Percentiles rank a stretch among this genome's conserved stretches.
These are phyloP conservation scores for Podospora appendiculata DNA, from an alignment of 495 filamentous ascomycete genomes.

Conservation along the genomic window DNA sequence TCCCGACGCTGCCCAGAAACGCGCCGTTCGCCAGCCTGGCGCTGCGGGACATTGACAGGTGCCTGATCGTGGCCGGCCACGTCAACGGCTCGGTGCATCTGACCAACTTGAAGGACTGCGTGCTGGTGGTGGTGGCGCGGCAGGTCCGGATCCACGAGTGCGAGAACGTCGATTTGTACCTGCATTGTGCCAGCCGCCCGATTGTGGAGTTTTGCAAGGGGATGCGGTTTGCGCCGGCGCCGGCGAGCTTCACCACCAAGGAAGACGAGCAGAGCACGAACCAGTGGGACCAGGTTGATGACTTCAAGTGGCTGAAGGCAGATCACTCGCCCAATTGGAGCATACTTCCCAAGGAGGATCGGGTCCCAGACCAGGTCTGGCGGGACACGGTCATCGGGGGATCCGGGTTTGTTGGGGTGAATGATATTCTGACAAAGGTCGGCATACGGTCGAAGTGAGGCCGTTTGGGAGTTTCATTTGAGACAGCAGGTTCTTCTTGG, in stretches of 20 bases:
- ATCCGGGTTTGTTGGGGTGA: conserved; percentile 47
- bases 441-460: conserved; percentile 27
- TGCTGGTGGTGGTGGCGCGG: conserved; percentile 65
- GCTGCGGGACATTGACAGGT: conserved; percentile 59
- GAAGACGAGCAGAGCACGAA: conserved; percentile 38
- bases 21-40: conserved; percentile 67
- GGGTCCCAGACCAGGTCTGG: conserved; percentile 61
- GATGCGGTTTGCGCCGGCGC: conserved; percentile 73
- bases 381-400: conserved; percentile 58
- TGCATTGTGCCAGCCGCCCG: conserved; percentile 72
- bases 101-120: conserved; percentile 63
- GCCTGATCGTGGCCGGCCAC: conserved; percentile 67
- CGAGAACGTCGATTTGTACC: conserved; percentile 68
- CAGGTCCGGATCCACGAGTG: conserved; percentile 93
- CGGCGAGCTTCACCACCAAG: conserved; percentile 45
- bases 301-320: conserved; percentile 93
- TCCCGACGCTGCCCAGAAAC: conserved; percentile 45
- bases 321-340: conserved; percentile 87
- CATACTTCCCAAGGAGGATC: conserved; percentile 52
- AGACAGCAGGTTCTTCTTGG: too few relatives aligned
- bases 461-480: too few relatives aligned
- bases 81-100: conserved; percentile 76
- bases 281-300: conserved; percentile 83
- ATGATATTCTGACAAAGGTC: conserved; percentile 59
- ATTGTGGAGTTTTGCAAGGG: conserved; percentile 85